These are phyloP conservation scores for Heritiera littoralis DNA, from an alignment of 345 rosid species.

Conservation along the genomic window DNA sequence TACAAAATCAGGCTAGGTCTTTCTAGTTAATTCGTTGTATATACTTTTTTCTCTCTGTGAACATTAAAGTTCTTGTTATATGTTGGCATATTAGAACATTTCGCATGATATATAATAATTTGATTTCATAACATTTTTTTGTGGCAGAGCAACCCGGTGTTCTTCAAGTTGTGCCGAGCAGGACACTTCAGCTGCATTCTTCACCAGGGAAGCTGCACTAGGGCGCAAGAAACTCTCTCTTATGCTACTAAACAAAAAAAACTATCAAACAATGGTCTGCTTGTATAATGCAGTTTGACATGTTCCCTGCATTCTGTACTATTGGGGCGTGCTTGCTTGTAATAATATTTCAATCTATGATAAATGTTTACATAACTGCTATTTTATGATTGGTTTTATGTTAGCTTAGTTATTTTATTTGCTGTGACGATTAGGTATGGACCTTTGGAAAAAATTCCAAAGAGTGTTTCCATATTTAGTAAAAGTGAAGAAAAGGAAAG, in stretches of 20 bases:
- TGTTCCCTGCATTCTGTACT: not conserved
- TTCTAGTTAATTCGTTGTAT: not conserved
- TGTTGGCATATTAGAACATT: not conserved
- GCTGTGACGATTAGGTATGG: too few relatives aligned
- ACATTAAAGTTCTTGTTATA: not conserved
- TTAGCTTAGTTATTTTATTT: not conserved
- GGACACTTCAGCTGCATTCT: slow-evolving; percentile 63
- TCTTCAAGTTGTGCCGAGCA: slow-evolving; percentile 74
- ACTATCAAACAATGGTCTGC: not conserved
- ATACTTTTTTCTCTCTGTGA: not conserved
- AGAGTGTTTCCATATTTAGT: not conserved
- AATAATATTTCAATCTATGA: slow-evolving; percentile 11
- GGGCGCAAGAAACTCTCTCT: not conserved
- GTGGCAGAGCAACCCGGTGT: slow-evolving; percentile 86
- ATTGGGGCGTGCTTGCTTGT: not conserved
- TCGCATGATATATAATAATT: not conserved
- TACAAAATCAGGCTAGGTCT: too few relatives aligned
- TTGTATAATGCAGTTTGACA: slow-evolving; percentile 4
- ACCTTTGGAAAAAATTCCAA: too few relatives aligned
- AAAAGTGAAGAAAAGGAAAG: not conserved
- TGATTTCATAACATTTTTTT: not conserved
- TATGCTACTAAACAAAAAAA: not conserved
- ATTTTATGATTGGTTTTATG: not conserved
- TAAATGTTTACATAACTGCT: not conserved
- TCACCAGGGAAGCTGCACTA: slow-evolving; percentile 43